Evolutionary conservation across 1,284 basidiomycete species (phyloP), one percentile per base, ranked within the genome.

Genomic region (Malassezia globosa): DNA sequence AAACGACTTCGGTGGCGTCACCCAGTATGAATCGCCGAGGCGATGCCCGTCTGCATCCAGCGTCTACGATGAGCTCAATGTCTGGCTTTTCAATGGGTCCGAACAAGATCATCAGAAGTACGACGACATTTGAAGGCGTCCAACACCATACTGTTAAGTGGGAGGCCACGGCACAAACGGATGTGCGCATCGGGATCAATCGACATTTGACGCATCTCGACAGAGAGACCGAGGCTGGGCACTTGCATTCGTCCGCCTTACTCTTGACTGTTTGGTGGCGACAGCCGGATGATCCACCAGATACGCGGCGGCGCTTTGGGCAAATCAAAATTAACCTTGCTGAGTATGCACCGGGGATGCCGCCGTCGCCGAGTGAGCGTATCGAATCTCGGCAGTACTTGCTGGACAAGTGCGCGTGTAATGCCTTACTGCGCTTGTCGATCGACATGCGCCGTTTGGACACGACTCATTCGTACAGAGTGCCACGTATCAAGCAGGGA

Each of bases 351-450:
- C 77, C 78, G 41, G 73, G 75, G 8, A 81, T 82, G 2, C 72
- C 75, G 13, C 35, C 27, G 22, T 22, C 16, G 23, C 39, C 22
- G 25, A 27, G 8, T n/a, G n/a, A 22, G 19, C 59, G 68, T 14
- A 39, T 51, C 21, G 78, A 85, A 23, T 81, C 79, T 2, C 76
- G 84, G 14, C 77, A 80, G 19, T 84, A 85, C 69, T 76, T 87
- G 13, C 74, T 87, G 6, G 75, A 79, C 44, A 78, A 84, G 58
- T 84, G 81, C 66, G 83, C 82, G 72, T 84, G 81, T 36, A 87
- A 87, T 56, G 83, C 84, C 0, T 82, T 81, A 2, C 76, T 87
- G 22, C 60, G 83, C 78, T 70, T 85, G 11, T 79, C 81, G 5
- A 76, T 83, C 40, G 75, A 80, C 41, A 72, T 84, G 42, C 76